Evolutionary conservation across 441 rosid genomes (phyloP).

Genomic region (Syzygium syzygioides): DNA sequence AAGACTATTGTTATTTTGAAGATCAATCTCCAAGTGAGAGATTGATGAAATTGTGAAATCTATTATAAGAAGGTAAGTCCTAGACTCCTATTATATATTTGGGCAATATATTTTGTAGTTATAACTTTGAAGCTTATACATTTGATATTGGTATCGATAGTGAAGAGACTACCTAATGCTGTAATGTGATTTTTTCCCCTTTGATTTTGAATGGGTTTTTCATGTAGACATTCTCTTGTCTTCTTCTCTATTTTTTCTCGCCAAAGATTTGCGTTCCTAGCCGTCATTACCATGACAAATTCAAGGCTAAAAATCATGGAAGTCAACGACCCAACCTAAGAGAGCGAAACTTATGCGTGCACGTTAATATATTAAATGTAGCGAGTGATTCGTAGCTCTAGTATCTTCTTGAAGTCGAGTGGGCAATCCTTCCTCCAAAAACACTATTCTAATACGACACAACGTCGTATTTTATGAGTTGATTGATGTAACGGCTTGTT

Average conservation of each 20-base stretch:
- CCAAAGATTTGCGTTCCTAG: background rate
- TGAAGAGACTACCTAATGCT: rapidly evolving
- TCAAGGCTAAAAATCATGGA: background rate
- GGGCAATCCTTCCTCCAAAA: background rate
- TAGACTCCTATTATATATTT: background rate
- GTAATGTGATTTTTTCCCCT: rapidly evolving
- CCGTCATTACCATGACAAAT: background rate
- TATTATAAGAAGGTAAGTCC: rapidly evolving
- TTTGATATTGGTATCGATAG: background rate
- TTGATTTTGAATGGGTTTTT: rapidly evolving
- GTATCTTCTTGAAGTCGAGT: background rate
- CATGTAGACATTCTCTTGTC: background rate
- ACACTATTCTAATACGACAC: background rate
- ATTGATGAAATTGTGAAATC: background rate
- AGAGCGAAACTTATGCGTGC: background rate
- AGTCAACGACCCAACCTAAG: background rate
- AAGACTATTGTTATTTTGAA: background rate
- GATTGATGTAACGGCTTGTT: background rate
- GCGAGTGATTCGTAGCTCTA: background rate
- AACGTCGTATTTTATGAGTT: background rate
- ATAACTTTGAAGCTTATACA: background rate
- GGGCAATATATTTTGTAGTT: background rate
- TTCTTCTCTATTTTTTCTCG: background rate
- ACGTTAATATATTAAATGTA: background rate
- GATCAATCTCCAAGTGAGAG: background rate